Evolutionary conservation across 1,284 basidiomycete species (phyloP), one percentile per base, ranked within the genome.

Genomic region (Naganishia liquefaciens): DNA sequence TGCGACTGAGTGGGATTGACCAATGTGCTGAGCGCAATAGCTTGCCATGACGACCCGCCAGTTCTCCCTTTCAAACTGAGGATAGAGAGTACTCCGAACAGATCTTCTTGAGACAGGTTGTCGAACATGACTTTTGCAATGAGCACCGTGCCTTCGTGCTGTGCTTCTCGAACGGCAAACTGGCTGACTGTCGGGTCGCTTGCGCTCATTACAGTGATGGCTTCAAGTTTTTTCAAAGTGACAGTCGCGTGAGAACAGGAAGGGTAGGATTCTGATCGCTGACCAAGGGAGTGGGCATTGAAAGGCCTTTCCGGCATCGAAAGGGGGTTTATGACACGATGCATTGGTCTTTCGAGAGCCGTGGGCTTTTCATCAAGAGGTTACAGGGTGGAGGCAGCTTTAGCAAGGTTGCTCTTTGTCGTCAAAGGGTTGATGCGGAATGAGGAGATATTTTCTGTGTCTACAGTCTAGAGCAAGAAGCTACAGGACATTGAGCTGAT

Each of bases 11-110:
- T 58, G 44, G 5, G 19, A 19, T 4, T 49, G 43, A 10, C 17
- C 54, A 10, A 57, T 19, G 23, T 57, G 43, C 21, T 57, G 54
- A 25, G 19, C 11, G 44, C 40, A 43, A 21, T 46, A 46, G 5
- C 37, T 30, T 6, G 43, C 30, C 9, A 33, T 25, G 3, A 23
- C 54, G 30, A 37, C 28, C 13, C 33, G 25, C 54, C 54, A 57
- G 19, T 57, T 39, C 9, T 57, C 43, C 21, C 19, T 27, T 30
- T 47, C 19, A 19, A 46, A 43, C 17, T 30, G 15, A 15, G 43
- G 28, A 13, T 27, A 57, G 30, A 57, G 30, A 43, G 25, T 21
- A 43, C 11, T 21, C 11, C 10, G 23, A 33, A 57, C 21, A 30
- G 19, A 3, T 30, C 28, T 9, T 21, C n/a, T 10, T 25, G 27